Conservation (phyloP, 192 early-diverging fungal genomes). For the Backusella macrospora region DNA sequence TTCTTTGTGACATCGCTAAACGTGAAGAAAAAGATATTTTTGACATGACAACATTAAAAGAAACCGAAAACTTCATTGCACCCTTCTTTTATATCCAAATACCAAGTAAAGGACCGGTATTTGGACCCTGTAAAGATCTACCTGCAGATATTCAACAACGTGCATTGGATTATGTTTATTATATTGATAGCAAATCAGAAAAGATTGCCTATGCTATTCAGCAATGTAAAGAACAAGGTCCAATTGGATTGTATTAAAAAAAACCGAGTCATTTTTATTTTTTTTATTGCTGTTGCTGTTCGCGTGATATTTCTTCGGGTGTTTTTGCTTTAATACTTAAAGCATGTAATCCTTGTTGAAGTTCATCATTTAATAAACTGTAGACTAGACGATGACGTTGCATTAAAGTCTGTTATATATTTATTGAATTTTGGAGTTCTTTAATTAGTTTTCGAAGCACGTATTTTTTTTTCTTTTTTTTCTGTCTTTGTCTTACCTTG, state of each 20-base stretch:
- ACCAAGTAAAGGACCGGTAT: constrained; percentile 39
- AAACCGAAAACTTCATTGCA: constrained; percentile 30
- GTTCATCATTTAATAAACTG: constrained; percentile 64
- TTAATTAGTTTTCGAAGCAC: no score
- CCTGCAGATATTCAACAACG: constrained; percentile 46
- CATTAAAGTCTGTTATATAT: constrained; percentile 40
- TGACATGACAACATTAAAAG: constrained; percentile 28
- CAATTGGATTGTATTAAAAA: constrained; percentile 26
- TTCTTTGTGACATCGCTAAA: constrained; percentile 43
- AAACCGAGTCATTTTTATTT: constrained; percentile 15
- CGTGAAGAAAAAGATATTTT: constrained; percentile 38
- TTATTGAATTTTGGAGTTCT: background rate
- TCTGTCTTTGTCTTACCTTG: constrained; percentile 9
- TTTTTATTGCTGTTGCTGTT: constrained; percentile 16
- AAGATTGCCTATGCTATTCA: constrained; percentile 25
- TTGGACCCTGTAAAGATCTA: constrained; percentile 48
- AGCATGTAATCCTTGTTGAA: constrained; percentile 78
- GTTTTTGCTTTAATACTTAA: constrained; percentile 80
- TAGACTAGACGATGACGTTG: constrained; percentile 78
- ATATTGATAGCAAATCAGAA: constrained; percentile 28
- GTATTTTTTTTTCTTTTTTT: background rate
- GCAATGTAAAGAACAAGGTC: background rate
- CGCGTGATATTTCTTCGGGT: constrained; percentile 52
- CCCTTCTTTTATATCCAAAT: constrained; percentile 42
- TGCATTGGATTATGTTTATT: constrained; percentile 53